Evolutionary conservation across 2,329 filamentous ascomycete species (phyloP).

Genomic region (Colletotrichum cuscutae): DNA sequence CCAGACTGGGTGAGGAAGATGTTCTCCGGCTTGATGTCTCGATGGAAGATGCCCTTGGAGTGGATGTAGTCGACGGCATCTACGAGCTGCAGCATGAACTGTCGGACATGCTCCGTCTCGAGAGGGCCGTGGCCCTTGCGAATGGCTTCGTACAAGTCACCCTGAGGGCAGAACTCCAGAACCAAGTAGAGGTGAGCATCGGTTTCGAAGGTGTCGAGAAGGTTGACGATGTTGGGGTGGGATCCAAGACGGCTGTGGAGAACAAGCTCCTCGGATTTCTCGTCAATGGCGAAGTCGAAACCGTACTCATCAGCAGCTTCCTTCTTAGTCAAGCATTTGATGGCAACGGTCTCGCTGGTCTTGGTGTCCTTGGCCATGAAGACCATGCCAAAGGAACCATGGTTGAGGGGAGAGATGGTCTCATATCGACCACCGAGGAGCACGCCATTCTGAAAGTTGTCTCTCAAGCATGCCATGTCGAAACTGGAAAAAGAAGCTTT

Average conservation of each 20-base stretch:
- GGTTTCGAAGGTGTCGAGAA: slow-evolving; percentile 92
- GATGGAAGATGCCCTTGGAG: slow-evolving; percentile 89
- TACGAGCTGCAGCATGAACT: slow-evolving; percentile 96
- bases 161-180: slow-evolving; percentile 93
- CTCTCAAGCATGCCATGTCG: slow-evolving; percentile 84
- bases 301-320: slow-evolving; percentile 69
- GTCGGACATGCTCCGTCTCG: slow-evolving; percentile 95
- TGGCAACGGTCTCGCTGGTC: slow-evolving; percentile 84
- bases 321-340: slow-evolving; percentile 95
- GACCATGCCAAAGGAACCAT: slow-evolving; percentile 99
- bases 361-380: slow-evolving; percentile 86
- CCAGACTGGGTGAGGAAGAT: slow-evolving; percentile 92
- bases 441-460: slow-evolving; percentile 81
- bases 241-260: slow-evolving; percentile 82
- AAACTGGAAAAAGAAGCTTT: slow-evolving; percentile 41
- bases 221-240: slow-evolving; percentile 93
- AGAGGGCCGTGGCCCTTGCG: slow-evolving; percentile 86
- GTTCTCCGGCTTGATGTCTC: slow-evolving; percentile 99
- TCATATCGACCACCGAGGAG: slow-evolving; percentile 89
- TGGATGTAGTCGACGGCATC: slow-evolving; percentile 92
- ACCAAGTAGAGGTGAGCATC: slow-evolving; percentile 91
- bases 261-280: slow-evolving; percentile 82
- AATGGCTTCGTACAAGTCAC: slow-evolving; percentile 97
- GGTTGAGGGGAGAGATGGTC: slow-evolving; percentile 93
- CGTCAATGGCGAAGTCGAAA: slow-evolving; percentile 78